Evolutionary conservation across 2,329 filamentous ascomycete genomes (phyloP).

Genomic region (Colletotrichum falcatum): DNA sequence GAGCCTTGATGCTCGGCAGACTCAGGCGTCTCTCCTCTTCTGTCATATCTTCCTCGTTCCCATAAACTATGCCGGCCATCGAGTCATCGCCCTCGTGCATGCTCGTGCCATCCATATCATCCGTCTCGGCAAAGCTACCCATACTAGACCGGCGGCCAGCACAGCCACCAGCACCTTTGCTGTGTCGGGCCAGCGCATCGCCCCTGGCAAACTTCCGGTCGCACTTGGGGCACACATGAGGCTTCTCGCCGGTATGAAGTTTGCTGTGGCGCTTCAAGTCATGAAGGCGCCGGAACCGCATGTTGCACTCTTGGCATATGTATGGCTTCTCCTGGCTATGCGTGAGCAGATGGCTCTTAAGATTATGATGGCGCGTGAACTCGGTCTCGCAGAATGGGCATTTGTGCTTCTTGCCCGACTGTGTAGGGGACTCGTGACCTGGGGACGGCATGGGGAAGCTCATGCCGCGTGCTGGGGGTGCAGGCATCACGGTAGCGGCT

Average conservation of each 20-base stretch:
- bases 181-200: slow-evolving; percentile 93
- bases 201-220: slow-evolving; percentile 94
- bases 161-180: slow-evolving; percentile 95
- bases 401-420: slow-evolving; percentile 85
- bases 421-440: slow-evolving; percentile 65
- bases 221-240: slow-evolving; percentile 94
- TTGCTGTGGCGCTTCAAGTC: slow-evolving; percentile 97
- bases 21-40: slow-evolving; percentile 74
- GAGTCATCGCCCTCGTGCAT: slow-evolving; percentile 65
- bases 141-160: slow-evolving; percentile 90
- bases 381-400: slow-evolving; percentile 97
- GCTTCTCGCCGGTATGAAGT: slow-evolving; percentile 94
- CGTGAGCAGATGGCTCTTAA: slow-evolving; percentile 96
- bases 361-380: slow-evolving; percentile 96
- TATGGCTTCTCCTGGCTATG: slow-evolving; percentile 99
- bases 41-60: slow-evolving; percentile 69
- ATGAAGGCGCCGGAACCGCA: slow-evolving; percentile 91
- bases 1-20: slow-evolving; percentile 79
- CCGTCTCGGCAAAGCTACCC: slow-evolving; percentile 83
- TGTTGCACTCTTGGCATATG: slow-evolving; percentile 91
- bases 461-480: slow-evolving; percentile 63
- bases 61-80: slow-evolving; percentile 56
- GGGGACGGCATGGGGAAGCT: slow-evolving; percentile 67
- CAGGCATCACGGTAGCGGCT: slow-evolving; percentile 55
- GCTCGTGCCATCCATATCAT: slow-evolving; percentile 72